A percentile compares a stretch with the other conserved stretches of the same genome.
Conservation (phyloP, 2,329 filamentous ascomycete species). For the Fusarium phyllophilum region DNA sequence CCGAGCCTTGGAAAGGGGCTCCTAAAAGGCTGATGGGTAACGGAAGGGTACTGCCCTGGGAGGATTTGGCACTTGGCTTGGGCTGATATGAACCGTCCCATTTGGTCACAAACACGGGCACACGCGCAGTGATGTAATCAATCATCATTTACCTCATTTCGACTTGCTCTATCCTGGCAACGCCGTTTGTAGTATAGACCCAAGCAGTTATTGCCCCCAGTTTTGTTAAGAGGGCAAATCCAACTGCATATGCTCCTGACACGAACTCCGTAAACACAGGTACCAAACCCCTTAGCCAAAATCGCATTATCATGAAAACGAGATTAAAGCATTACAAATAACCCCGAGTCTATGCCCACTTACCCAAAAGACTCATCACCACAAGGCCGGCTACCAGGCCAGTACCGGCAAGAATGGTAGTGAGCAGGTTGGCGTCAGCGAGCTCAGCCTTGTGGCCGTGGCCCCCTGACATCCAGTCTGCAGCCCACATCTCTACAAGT, state of each 20-base stretch:
- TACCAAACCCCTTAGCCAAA: conserved; percentile 19
- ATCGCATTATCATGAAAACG: not conserved
- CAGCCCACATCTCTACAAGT: conserved; percentile 81
- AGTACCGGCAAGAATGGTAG: conserved; percentile 60
- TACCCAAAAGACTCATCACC: conserved; percentile 78
- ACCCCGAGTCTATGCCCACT: conserved; percentile 70
- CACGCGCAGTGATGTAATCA: not conserved
- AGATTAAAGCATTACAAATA: not conserved
- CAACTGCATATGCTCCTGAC: conserved; percentile 1
- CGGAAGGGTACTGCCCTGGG: not conserved
- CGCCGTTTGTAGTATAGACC: conserved; percentile 13
- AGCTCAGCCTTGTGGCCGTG: conserved; percentile 59
- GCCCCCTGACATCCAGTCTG: conserved; percentile 72
- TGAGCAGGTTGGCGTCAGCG: conserved; percentile 58
- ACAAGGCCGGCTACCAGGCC: conserved; percentile 70
- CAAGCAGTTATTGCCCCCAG: not conserved
- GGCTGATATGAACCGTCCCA: not conserved
- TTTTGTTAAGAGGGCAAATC: not conserved
- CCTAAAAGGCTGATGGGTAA: not conserved
- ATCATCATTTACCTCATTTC: conserved; percentile 9
- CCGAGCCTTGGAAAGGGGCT: not conserved
- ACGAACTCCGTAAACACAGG: conserved; percentile 25
- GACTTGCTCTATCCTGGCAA: conserved; percentile 6
- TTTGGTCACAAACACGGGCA: not conserved
- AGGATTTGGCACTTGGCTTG: not conserved